Percentiles rank a stretch among this genome's conserved stretches.
Conservation (phyloP, 78 protist species). For the Dictyostelium purpureum region DNA sequence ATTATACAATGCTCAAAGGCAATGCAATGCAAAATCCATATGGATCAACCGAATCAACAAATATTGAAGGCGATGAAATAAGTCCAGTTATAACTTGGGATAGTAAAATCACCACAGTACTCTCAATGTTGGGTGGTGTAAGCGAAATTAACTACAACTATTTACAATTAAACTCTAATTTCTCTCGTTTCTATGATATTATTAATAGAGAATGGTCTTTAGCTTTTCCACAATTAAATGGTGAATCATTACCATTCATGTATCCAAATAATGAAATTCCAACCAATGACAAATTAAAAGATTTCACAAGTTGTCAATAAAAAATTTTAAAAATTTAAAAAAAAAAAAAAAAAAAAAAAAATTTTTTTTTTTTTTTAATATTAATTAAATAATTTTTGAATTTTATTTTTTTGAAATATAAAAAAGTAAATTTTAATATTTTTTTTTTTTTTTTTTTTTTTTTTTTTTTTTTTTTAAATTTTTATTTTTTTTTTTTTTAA, state of each 20-base stretch:
- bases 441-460: background rate
- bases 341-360: background rate
- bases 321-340: background rate
- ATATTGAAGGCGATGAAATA: slow-evolving; percentile 59
- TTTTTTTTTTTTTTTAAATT: background rate
- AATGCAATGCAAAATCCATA: slow-evolving; percentile 74
- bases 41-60: slow-evolving; percentile 72
- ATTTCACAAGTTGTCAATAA: slow-evolving; percentile 51
- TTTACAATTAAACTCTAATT: background rate
- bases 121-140: slow-evolving; percentile 69
- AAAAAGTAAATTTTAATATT: background rate
- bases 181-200: slow-evolving; percentile 34
- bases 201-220: slow-evolving; percentile 66
- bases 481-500: too few relatives aligned
- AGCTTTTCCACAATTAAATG: slow-evolving; percentile 31
- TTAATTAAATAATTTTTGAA: background rate
- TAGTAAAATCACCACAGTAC: slow-evolving; percentile 57
- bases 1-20: slow-evolving; percentile 58
- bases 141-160: slow-evolving; percentile 5
- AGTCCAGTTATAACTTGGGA: slow-evolving; percentile 80
- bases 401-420: too few relatives aligned
- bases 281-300: background rate
- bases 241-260: slow-evolving; percentile 37
- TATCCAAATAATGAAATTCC: background rate
- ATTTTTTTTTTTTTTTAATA: background rate